Conservation (phyloP, 345 rosid genomes). For the Eucalyptus cloeziana region DNA sequence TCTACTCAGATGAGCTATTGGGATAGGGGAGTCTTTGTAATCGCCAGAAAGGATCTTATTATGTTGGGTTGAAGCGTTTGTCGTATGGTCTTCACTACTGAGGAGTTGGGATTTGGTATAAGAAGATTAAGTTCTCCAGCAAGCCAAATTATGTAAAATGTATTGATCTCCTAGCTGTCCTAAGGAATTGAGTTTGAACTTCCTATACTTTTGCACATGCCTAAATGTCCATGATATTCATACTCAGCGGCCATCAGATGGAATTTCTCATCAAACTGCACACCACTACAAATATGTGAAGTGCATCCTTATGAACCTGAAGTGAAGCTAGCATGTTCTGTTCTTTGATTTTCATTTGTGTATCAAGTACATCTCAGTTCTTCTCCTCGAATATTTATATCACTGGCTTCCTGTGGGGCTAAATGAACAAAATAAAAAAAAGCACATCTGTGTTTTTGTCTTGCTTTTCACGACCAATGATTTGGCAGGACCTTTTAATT, state of each 20-base stretch:
- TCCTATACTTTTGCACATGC: neutral
- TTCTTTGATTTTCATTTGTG: neutral
- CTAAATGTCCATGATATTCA: neutral
- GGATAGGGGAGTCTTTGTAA: neutral
- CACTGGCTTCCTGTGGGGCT: neutral
- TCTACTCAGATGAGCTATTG: neutral
- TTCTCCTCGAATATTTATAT: neutral
- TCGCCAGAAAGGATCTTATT: neutral
- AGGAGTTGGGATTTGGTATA: neutral
- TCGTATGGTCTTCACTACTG: neutral
- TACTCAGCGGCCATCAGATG: neutral
- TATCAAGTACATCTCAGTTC: neutral
- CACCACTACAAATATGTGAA: neutral
- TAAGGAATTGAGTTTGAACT: neutral
- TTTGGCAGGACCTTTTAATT: neutral
- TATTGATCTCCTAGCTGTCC: neutral
- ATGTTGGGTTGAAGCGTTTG: neutral
- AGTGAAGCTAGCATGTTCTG: neutral
- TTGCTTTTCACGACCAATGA: neutral
- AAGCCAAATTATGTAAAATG: neutral
- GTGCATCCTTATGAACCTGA: neutral
- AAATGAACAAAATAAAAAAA: neutral
- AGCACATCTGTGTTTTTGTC: neutral
- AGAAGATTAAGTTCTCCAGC: neutral
- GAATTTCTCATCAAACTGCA: neutral